Conservation (phyloP, 805 yeast genomes). For the Candida boidinii region DNA sequence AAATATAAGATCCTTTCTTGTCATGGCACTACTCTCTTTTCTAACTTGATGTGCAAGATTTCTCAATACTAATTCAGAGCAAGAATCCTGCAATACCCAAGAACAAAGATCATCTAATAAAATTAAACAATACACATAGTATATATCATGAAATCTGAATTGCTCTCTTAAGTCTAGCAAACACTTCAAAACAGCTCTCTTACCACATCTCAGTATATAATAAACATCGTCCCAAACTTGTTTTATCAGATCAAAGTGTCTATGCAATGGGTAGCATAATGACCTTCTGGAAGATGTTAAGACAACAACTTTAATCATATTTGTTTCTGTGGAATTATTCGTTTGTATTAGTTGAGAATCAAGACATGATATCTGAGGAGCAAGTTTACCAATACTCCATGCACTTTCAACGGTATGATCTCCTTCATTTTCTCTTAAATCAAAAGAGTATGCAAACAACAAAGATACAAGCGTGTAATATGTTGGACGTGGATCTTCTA, state of each 20-base stretch:
- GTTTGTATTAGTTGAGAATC: constrained; percentile 47
- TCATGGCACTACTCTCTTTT: constrained; percentile 29
- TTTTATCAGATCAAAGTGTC: constrained; percentile 52
- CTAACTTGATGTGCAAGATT: constrained; percentile 59
- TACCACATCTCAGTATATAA: constrained; percentile 58
- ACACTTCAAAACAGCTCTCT: constrained; percentile 49
- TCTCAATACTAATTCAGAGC: constrained; percentile 51
- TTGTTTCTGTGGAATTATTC: constrained; percentile 21
- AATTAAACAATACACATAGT: constrained; percentile 74
- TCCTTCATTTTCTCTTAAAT: constrained; percentile 63
- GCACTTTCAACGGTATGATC: constrained; percentile 78
- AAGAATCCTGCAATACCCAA: constrained; percentile 59
- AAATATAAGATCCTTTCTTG: constrained; percentile 42
- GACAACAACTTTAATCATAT: constrained; percentile 42
- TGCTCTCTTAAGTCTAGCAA: constrained; percentile 58
- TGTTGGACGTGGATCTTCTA: constrained; percentile 45
- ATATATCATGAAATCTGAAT: constrained; percentile 76
- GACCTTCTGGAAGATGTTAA: constrained; percentile 65
- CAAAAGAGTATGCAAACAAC: constrained; percentile 68
- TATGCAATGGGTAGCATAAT: constrained; percentile 68
- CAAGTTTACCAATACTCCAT: constrained; percentile 85
- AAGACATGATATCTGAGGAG: constrained; percentile 68
- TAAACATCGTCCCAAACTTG: constrained; percentile 74
- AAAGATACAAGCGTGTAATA: constrained; percentile 59
- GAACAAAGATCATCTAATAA: constrained; percentile 69